Conservation (phyloP, 2,329 filamentous ascomycete genomes). For the Fusarium siculi region DNA sequence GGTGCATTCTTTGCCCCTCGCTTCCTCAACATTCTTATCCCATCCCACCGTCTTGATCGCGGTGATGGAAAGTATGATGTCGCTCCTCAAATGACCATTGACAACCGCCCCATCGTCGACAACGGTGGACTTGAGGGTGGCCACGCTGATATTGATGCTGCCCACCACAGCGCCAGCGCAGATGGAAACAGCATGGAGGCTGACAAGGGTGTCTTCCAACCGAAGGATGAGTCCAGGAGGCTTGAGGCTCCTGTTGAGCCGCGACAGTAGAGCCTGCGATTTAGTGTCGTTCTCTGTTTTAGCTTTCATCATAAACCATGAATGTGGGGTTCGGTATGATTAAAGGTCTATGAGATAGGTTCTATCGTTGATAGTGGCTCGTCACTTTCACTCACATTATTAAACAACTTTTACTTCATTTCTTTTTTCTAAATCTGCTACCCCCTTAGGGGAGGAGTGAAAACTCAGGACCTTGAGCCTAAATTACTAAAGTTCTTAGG, state of each 20-base stretch:
- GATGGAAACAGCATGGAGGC: conserved; percentile 25
- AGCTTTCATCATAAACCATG: rapidly evolving
- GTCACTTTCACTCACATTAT: background rate
- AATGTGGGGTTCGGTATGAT: rapidly evolving
- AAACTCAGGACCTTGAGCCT: rapidly evolving
- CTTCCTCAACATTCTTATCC: conserved; percentile 31
- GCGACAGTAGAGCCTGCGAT: background rate
- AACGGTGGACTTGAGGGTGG: conserved; percentile 25
- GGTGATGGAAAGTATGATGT: conserved; percentile 35
- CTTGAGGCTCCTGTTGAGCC: background rate
- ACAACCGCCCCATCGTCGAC: conserved; percentile 13
- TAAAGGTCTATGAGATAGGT: background rate
- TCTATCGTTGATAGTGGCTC: background rate
- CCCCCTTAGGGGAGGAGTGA: too few relatives aligned
- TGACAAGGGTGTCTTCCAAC: conserved; percentile 6
- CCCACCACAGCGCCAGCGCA: background rate
- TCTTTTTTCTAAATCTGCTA: too few relatives aligned
- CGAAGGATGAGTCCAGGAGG: background rate
- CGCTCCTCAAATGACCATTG: conserved; percentile 30
- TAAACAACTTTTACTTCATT: background rate
- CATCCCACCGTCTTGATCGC: conserved; percentile 14
- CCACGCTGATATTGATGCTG: background rate
- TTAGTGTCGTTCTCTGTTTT: too few relatives aligned
- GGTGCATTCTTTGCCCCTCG: conserved; percentile 26
- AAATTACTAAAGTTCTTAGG: rapidly evolving